Percentiles rank a stretch among this genome's conserved stretches.
Conservation (phyloP, 768 basidiomycete genomes). For the Punctularia strigosozonata region DNA sequence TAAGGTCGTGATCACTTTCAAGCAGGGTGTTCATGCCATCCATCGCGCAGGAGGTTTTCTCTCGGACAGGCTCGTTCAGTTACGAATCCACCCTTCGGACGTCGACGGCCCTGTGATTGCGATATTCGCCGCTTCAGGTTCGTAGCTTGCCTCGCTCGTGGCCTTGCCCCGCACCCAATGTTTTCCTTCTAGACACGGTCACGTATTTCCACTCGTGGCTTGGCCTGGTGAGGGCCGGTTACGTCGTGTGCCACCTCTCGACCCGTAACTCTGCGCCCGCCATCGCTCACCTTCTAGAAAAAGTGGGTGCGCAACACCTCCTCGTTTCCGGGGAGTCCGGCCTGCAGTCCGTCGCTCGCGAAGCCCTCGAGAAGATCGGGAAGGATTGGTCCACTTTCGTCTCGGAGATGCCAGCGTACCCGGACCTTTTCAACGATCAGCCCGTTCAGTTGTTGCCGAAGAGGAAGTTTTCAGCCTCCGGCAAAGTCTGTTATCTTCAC, state of each 20-base stretch:
- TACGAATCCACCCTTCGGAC: not conserved
- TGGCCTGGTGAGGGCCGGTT: conserved; percentile 29
- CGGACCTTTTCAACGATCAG: conserved; percentile 10
- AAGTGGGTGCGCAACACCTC: conserved; percentile 18
- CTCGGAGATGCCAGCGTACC: no score
- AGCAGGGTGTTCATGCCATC: not conserved
- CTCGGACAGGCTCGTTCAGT: not conserved
- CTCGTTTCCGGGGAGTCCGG: conserved; percentile 13
- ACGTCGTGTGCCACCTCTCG: conserved; percentile 25
- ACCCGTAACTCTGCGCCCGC: conserved; percentile 33
- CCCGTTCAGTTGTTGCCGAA: conserved; percentile 7
- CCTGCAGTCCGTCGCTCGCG: conserved; percentile 5
- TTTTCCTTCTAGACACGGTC: conserved; percentile 17
- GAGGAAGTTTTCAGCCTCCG: conserved; percentile 7
- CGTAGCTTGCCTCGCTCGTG: not conserved
- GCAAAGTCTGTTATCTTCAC: conserved; percentile 13
- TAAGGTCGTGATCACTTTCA: not conserved
- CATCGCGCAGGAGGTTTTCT: not conserved
- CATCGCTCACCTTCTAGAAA: conserved; percentile 12
- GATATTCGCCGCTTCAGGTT: not conserved
- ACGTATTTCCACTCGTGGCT: conserved; percentile 20
- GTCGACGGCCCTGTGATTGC: not conserved
- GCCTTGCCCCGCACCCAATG: not conserved
- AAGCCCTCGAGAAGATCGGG: not conserved
- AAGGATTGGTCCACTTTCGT: no score